phyloP scores from a whole-genome alignment of 2,329 filamentous ascomycete species.

The Cladosporium sp. region DNA sequence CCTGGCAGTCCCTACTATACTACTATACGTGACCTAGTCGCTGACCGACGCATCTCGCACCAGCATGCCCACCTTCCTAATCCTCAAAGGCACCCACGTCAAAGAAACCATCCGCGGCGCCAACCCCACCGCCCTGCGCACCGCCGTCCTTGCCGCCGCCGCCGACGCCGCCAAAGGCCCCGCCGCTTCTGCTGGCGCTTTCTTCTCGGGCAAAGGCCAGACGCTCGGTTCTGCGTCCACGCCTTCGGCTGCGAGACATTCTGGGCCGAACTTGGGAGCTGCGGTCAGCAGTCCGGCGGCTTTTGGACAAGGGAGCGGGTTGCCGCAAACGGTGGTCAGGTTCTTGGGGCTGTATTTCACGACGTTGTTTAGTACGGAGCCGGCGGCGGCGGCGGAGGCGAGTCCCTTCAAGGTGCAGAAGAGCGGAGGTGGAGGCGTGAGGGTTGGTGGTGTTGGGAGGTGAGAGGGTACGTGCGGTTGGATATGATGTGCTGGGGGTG shows the following conservation, averaged over 20 bases:
- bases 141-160: conserved; percentile 49
- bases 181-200: conserved; percentile 26
- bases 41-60: neutral
- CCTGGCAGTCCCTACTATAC: too few relatives aligned
- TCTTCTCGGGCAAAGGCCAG: conserved; percentile 47
- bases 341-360: conserved; percentile 51
- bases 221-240: conserved; percentile 38
- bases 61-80: conserved; percentile 53
- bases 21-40: too few relatives aligned
- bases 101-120: conserved; percentile 52
- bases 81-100: conserved; percentile 47
- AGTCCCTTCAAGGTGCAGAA: conserved; percentile 42
- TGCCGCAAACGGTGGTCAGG: conserved; percentile 45
- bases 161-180: conserved; percentile 43
- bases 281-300: conserved; percentile 33
- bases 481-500: neutral
- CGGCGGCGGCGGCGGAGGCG: conserved; percentile 46
- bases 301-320: conserved; percentile 38
- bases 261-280: conserved; percentile 28
- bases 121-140: conserved; percentile 51
- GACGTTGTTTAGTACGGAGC: conserved; percentile 50
- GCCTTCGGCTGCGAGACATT: conserved; percentile 27
- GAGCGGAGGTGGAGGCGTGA: conserved; percentile 6
- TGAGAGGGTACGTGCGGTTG: neutral
- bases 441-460: conserved; percentile 17